Evolutionary conservation across 2,329 filamentous ascomycete species (phyloP).

Genomic region (Xylaria sp.): DNA sequence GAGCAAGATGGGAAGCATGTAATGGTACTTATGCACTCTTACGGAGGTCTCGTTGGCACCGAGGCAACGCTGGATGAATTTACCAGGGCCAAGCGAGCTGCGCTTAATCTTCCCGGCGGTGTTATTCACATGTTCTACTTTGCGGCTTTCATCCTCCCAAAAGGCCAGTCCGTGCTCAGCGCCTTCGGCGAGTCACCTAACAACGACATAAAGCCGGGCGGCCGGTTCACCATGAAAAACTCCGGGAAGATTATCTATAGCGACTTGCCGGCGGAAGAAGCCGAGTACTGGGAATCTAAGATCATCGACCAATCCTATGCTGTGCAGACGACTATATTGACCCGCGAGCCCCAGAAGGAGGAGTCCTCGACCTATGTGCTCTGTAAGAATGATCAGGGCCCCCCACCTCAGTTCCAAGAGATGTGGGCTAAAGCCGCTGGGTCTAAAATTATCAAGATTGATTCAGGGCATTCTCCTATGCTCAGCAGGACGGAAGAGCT

Average conservation of each 20-base stretch:
- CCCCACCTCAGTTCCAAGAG: background rate
- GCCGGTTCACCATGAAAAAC: conserved; percentile 2
- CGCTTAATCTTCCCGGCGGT: background rate
- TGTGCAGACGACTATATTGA: background rate
- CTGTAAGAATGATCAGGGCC: background rate
- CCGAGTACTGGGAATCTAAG: background rate
- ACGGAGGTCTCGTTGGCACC: background rate
- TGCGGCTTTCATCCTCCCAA: background rate
- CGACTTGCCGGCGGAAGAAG: background rate
- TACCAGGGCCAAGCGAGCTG: background rate
- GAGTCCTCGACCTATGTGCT: background rate
- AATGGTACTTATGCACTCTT: background rate
- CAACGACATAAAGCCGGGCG: background rate
- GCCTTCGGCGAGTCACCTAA: background rate
- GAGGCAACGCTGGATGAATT: conserved; percentile 1
- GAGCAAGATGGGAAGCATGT: background rate
- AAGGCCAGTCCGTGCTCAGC: background rate
- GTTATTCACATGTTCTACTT: conserved; percentile 1
- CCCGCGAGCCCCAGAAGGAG: background rate
- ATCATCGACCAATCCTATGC: background rate
- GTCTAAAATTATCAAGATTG: background rate
- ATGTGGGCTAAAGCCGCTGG: background rate
- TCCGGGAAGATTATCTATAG: background rate
- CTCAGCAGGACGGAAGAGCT: conserved; percentile 4
- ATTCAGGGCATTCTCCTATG: conserved; percentile 3